Evolutionary conservation across 768 basidiomycete genomes (phyloP), one percentile per base, ranked within the genome.

Genomic region (Lactifluus subvellereus): DNA sequence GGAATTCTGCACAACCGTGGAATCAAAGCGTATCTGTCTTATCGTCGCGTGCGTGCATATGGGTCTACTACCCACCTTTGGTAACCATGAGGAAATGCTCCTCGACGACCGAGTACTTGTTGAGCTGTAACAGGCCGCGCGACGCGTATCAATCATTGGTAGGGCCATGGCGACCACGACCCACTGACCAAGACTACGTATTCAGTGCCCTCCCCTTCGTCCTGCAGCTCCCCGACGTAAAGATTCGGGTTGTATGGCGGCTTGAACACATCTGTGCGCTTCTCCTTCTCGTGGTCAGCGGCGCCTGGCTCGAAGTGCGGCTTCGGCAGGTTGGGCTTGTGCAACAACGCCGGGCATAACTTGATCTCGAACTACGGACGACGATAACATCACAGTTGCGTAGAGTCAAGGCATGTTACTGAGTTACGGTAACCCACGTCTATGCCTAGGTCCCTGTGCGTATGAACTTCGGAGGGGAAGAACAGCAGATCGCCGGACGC

Each of bases 71-170:
- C 78, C 42, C 53, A 90, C 91, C 88, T 80, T 91, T 92, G 22
- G 90, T 89, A 49, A 90, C 84, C 57, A 97, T 74, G n/a, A 97
- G 78, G 69, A 97, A 93, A 71, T 98, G 95, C 50, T 85, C 79
- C 0, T 87, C 88, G 9, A 91, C 82, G 20, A 97, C 83, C 37
- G 91, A 86, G 74, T 82, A 96, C 75, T 92, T 94, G 75, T 94
- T 94, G 70, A 94, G 75, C 91, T 94, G 66, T 49, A 57, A 42
- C 27, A n/a, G 3, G n/a, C 14, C 14, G 27, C n/a, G 22, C 22
- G 47, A 16, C 35, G n/a, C 45, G n/a, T 18, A 20, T 45, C 45
- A 45, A n/a, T 18, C 42, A 43, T 43, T 43, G 35, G 10, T 45
- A 43, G 27, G 27, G 33, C 22, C 9, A 48, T 16, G 37, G 22